Evolutionary conservation across 768 basidiomycete species (phyloP).

Genomic region (Tephrocybe sp.): DNA sequence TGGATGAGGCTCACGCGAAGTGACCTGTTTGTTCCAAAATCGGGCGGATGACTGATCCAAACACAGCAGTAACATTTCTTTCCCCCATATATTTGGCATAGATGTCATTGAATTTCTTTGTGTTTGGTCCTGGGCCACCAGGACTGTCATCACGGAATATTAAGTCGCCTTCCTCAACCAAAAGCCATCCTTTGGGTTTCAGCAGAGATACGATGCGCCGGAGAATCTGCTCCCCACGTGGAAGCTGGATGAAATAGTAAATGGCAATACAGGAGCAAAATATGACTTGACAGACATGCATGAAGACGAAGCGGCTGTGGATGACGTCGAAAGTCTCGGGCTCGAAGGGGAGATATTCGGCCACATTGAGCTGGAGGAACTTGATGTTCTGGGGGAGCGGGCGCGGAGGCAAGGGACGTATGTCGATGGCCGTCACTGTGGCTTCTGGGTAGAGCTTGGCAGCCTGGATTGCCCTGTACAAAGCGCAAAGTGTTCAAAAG

Average conservation of each 20-base stretch:
- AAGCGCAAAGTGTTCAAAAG: background rate
- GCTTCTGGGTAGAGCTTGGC: constrained; percentile 6
- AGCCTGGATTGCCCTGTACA: constrained; percentile 3
- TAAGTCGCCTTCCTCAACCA: constrained; percentile 6
- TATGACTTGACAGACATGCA: background rate
- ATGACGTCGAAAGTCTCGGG: background rate
- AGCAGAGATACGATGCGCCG: background rate
- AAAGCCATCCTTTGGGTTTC: constrained; percentile 9
- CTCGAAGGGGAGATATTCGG: background rate
- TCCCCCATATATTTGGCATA: background rate
- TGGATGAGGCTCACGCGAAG: background rate
- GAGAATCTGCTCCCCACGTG: background rate
- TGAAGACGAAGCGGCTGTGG: background rate
- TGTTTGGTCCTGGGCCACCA: background rate
- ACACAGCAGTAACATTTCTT: background rate
- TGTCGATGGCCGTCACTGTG: constrained; percentile 7
- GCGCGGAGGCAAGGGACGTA: background rate
- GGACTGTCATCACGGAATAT: background rate
- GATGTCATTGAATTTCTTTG: constrained; percentile 1
- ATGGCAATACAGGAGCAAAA: background rate
- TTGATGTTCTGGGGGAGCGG: background rate
- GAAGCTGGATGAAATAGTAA: background rate
- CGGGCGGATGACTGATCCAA: background rate
- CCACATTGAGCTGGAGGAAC: constrained; percentile 2
- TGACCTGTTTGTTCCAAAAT: background rate